These are phyloP conservation scores for Claviceps sp. DNA, from an alignment of 2,329 filamentous ascomycete genomes.

Conservation along the genomic window DNA sequence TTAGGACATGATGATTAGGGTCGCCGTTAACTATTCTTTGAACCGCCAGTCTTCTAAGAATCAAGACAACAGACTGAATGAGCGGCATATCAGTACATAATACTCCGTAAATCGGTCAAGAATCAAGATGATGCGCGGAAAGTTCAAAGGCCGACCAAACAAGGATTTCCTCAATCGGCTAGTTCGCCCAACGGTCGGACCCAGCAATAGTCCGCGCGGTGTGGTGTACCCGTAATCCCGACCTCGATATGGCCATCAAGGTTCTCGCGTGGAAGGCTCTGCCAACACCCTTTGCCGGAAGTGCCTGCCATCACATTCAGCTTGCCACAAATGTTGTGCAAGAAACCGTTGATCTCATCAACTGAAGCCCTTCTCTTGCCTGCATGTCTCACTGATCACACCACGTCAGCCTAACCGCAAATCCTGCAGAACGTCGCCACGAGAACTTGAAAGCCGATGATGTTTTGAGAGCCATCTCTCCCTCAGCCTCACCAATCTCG, in stretches of 20 bases:
- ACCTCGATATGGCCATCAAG: constrained; percentile 5
- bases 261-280: constrained; percentile 1
- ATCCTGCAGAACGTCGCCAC: neutral
- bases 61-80: no score
- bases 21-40: no score
- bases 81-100: no score
- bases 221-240: no score
- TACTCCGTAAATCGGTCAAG: no score
- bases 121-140: neutral
- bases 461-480: neutral
- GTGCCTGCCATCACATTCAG: neutral
- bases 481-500: neutral
- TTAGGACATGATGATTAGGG: no score
- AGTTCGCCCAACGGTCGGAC: neutral
- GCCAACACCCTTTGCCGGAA: neutral
- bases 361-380: neutral
- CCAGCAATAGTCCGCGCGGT: neutral
- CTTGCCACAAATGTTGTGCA: no score
- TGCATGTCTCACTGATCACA: neutral
- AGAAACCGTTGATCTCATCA: no score
- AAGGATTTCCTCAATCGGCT: neutral
- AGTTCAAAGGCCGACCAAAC: neutral
- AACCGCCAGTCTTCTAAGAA: no score
- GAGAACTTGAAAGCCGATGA: neutral
- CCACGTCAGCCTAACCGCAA: neutral